phyloP scores from a whole-genome alignment of 2,329 filamentous ascomycete genomes.

The Aspergillus vadensis region DNA sequence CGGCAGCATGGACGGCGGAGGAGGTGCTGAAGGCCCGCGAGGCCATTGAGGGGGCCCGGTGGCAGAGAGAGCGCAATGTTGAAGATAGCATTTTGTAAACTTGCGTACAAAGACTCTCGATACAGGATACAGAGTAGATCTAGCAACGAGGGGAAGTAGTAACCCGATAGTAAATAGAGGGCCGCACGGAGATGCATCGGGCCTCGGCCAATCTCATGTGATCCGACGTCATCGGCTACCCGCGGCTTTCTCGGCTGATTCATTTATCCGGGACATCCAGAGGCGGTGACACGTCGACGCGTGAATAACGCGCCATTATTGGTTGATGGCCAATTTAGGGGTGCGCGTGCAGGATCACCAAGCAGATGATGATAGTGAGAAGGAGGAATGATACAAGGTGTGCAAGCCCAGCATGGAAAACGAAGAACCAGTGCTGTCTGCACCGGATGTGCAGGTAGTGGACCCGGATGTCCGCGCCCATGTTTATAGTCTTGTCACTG shows the following conservation, averaged over 20 bases:
- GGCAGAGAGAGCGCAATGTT: constrained; percentile 34
- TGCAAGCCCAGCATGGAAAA: constrained; percentile 38
- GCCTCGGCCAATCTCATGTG: constrained; percentile 21
- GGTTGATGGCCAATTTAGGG: constrained; percentile 11
- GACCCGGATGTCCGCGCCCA: constrained; percentile 92
- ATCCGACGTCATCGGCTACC: constrained; percentile 36
- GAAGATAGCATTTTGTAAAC: constrained; percentile 39
- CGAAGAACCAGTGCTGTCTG: constrained; percentile 38
- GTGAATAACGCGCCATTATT: constrained; percentile 30
- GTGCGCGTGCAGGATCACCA: background rate
- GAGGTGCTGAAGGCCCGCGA: constrained; percentile 69
- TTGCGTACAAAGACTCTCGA: background rate
- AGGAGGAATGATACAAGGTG: background rate
- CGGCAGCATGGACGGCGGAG: constrained; percentile 61
- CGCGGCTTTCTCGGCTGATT: constrained; percentile 26
- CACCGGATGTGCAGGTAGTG: constrained; percentile 61
- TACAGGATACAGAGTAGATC: background rate
- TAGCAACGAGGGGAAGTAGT: constrained; percentile 17
- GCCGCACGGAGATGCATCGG: background rate
- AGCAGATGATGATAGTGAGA: background rate
- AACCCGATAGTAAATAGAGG: constrained; percentile 3
- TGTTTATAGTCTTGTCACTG: constrained; percentile 89
- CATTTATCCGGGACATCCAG: constrained; percentile 18
- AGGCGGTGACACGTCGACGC: constrained; percentile 31
- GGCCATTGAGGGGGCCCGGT: constrained; percentile 39